Base-by-base conservation (phyloP, 2,329 filamentous ascomycete genomes). In the Cladophialophora carrionii region DNA sequence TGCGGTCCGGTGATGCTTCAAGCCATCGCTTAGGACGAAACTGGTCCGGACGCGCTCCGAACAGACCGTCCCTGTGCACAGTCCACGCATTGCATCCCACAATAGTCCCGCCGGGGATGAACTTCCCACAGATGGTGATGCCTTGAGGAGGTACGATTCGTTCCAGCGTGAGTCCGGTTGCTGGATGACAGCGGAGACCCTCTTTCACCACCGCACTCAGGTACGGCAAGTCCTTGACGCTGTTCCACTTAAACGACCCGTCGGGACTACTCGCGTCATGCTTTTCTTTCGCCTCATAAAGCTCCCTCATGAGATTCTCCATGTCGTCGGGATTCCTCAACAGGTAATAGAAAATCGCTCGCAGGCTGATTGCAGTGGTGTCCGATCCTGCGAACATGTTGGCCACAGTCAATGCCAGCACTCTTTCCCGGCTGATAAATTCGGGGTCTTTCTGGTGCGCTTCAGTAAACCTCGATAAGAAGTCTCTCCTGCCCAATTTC, bases 341-440 rank as follows among this genome's bases (percentile, higher is more conserved):
- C 4, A 92, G 77, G 74, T 87, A 88, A 76, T 92, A 93, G 72
- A 93, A 91, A 0, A 92, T 84, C 10, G 87, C 83, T 6, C 85
- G 84, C 0, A 92, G 81, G 4, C 84, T 86, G 72, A 93, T 92
- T 32, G 88, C 90, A 0, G 90, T 93, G 0, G 90, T 93, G 76
- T 94, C 90, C 1, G 86, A 89, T 3, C 90, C 90, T 0, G 90
- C 90, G 90, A 84, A 63, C 34, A 67, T 63, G 22, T 68, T 68
- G n/a, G 66, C 63, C 6, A 58, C 61, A 5, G 66, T 66, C 52
- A 66, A 34, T 9, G 63, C 56, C 24, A 68, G 43, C 10, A 68
- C 65, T 54, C 65, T 37, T 12, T 61, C 65, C 22, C 32, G 49
- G 14, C 46, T 60, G 46, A 68, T 68, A 48, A 68, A 68, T 17